Base-by-base conservation (phyloP, 371 early-diverging fungal species). In the Syncephalastrum contaminatum region DNA sequence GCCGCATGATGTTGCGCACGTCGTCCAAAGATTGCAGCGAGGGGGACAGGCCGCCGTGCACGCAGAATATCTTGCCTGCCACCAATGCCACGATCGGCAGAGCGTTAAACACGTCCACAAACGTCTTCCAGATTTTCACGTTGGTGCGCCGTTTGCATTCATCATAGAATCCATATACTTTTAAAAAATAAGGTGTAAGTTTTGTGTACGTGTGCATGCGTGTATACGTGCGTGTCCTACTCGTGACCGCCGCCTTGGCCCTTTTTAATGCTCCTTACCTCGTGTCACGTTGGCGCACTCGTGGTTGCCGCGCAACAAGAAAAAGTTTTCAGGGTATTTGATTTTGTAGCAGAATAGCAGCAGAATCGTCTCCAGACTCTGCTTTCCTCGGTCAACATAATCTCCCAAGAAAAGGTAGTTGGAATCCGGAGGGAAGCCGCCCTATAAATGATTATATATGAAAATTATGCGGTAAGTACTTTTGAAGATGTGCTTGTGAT, bases 111-210 rank as follows among this genome's bases (percentile, higher is more conserved):
- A 87, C 87, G 69, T 94, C 91, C 19, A 95, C 86, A 65, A 96
- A 95, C 4, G 89, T 88, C 70, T 93, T 92, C 95, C 92, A 99
- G 61, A 94, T 76, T 70, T 94, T 93, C 70, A 92, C 89, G 72
- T 88, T 92, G 75, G 95, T 94, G 54, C 96, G 81, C 54, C 95
- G 83, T 65, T 94, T 94, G 81, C 98, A 98, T 84, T 99, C 99
- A 66, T 98, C 99, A 66, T 95, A 99, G 72, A 99, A 99, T 6
- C 99, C 99, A 68, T 99, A 99, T 59, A 98, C 95, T 67, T 25
- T 13, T 15, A 30, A 43, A 27, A 83, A 83, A 73, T 44, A 16
- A 41, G 30, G 40, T 30, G 40, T 44, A 21, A 51, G 27, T 40
- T 27, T 21, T 51, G 14, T n/a, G 18, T 4, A 44, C 18, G 27